These are phyloP conservation scores for Candida easanensis DNA, from an alignment of 805 yeast species.

Conservation along the genomic window DNA sequence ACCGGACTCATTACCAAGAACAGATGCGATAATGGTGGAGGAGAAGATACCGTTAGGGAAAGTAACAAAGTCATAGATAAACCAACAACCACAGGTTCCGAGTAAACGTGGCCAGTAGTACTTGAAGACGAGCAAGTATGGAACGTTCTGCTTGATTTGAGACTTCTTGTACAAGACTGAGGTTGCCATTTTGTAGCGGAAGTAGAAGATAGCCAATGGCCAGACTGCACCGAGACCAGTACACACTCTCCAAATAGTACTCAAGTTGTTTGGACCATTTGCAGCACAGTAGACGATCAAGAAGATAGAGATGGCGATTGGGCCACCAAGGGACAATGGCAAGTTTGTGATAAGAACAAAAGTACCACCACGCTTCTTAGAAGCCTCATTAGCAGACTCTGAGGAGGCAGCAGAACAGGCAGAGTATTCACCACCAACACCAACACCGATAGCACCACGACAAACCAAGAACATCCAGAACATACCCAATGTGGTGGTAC, in stretches of 20 bases:
- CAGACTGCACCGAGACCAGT: slow-evolving; percentile 62
- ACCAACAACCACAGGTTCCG: slow-evolving; percentile 78
- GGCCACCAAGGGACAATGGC: slow-evolving; percentile 75
- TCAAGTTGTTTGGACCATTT: slow-evolving; percentile 37
- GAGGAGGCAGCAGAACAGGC: slow-evolving; percentile 66
- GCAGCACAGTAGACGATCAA: slow-evolving; percentile 65
- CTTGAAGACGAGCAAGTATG: slow-evolving; percentile 56
- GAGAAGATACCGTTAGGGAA: slow-evolving; percentile 78
- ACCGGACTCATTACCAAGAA: slow-evolving; percentile 34
- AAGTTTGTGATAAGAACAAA: slow-evolving; percentile 68
- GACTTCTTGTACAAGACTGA: slow-evolving; percentile 61
- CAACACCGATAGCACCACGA: slow-evolving; percentile 75
- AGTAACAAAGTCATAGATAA: slow-evolving; percentile 75
- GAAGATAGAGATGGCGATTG: slow-evolving; percentile 67
- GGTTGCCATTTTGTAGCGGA: slow-evolving; percentile 67
- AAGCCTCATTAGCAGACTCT: slow-evolving; percentile 71
- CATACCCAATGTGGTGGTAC: slow-evolving; percentile 53
- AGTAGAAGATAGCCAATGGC: slow-evolving; percentile 72
- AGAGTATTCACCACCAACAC: slow-evolving; percentile 77
- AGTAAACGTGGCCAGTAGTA: slow-evolving; percentile 66
- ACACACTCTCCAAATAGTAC: slow-evolving; percentile 67
- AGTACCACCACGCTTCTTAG: slow-evolving; percentile 60
- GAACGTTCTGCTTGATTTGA: slow-evolving; percentile 57
- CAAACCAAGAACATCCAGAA: slow-evolving; percentile 75
- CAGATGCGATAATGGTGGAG: slow-evolving; percentile 55